Base-by-base conservation (phyloP, 129 eudicot species). In the Lactuca sativa region DNA sequence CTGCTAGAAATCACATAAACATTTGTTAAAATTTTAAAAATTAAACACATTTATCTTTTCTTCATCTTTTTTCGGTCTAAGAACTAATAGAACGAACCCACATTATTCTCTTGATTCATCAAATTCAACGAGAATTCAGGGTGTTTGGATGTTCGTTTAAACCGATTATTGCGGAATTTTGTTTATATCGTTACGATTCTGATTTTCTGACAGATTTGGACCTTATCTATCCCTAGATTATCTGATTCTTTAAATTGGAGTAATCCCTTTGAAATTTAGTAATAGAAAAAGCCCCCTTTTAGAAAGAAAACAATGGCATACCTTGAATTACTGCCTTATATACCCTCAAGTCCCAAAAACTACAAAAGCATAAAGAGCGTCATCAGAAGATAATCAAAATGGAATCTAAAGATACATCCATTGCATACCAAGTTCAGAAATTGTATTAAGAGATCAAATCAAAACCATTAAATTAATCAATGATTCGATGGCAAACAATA, bases 1-100 rank as follows among this genome's bases (percentile, higher is more conserved):
- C 78, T 60, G 82, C 85, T 84, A 74, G 52, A 77, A 76, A 73
- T 55, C 67, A 82, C 68, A 77, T 80, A 51, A 73, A 66, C 30
- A 74, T 56, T 30, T 66, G 78, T 18, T 71, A 38, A 61, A 70
- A 75, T 52, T 12, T 18, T 71, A 38, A 61, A 70, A 75, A 59
- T 12, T 17, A 41, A 53, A 77, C 43, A 62, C 76, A 59, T 73
- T 73, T 65, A 59, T 41, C 14, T 18, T 18, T 25, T 76, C 30
- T 63, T 54, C 4, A 2, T 37, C 15, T 54, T 62, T 62, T 61
- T 38, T 51, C 30, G 3, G 54, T 36, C 25, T 13, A 17, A 43
- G 56, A 17, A 16, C 55, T 10, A 60, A 49, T 72, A 36, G 36
- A 54, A 38, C 14, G 30, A 25, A 25, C 30, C 30, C 57, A 41